Evolutionary conservation across 2,329 filamentous ascomycete genomes (phyloP).

Genomic region (Arthrinium puccinioides): DNA sequence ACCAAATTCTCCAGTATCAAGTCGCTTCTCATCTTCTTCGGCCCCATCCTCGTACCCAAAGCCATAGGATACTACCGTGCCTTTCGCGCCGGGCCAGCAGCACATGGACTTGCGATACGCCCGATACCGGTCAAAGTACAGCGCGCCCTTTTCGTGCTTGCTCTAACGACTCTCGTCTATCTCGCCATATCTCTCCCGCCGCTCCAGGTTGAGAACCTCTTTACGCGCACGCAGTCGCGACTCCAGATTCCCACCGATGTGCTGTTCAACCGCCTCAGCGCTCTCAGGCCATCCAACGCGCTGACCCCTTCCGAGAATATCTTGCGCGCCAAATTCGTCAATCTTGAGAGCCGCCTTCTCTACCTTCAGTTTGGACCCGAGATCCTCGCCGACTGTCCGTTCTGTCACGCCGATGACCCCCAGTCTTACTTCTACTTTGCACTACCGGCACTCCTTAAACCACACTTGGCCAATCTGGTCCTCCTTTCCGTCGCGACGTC

Average conservation of each 20-base stretch:
- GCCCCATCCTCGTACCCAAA: conserved; percentile 64
- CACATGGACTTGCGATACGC: conserved; percentile 41
- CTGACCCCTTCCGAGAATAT: conserved; percentile 55
- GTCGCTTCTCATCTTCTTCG: conserved; percentile 55
- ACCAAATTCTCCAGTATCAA: conserved; percentile 35
- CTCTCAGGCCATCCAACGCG: conserved; percentile 37
- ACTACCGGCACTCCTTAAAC: conserved; percentile 61
- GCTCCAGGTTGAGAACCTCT: conserved; percentile 75
- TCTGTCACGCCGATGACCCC: conserved; percentile 67
- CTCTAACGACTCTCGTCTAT: conserved; percentile 42
- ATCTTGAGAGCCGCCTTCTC: conserved; percentile 64
- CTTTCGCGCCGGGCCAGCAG: conserved; percentile 32
- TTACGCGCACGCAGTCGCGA: conserved; percentile 68
- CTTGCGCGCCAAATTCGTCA: conserved; percentile 62
- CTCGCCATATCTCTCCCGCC: conserved; percentile 54
- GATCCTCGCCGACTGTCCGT: conserved; percentile 68
- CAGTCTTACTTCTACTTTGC: conserved; percentile 74
- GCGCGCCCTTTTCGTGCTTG: conserved; percentile 55
- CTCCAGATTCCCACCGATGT: conserved; percentile 81
- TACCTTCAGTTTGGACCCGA: conserved; percentile 79
- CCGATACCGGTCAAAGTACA: conserved; percentile 45
- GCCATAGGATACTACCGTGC: conserved; percentile 58
- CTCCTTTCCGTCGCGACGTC: conserved; percentile 70
- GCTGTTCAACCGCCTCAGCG: conserved; percentile 67
- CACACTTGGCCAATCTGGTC: conserved; percentile 75